Conservation (phyloP, 2,329 filamentous ascomycete genomes). For the Paraphaeosphaeria minitans region DNA sequence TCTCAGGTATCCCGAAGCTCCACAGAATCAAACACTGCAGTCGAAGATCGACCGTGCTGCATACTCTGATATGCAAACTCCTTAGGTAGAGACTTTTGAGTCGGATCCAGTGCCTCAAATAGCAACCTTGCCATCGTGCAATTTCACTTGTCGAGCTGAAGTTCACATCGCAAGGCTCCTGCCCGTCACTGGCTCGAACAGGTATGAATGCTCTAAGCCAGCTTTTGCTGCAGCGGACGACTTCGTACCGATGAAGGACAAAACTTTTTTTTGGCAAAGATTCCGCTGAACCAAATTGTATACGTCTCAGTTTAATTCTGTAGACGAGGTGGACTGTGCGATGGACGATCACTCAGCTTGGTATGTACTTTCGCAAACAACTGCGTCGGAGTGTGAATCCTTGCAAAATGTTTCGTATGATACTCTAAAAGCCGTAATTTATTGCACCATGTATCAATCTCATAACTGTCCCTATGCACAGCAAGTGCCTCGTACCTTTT, state of each 20-base stretch:
- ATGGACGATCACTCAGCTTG: not conserved
- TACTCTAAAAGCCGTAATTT: not conserved
- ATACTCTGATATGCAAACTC: not conserved
- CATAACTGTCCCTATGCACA: not conserved
- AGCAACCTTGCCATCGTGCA: not conserved
- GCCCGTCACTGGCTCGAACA: not conserved
- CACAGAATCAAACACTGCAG: not conserved
- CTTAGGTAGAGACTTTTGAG: not conserved
- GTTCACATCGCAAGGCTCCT: not conserved
- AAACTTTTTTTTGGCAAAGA: not conserved
- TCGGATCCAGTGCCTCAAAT: not conserved
- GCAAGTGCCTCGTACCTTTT: not conserved
- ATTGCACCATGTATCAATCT: not conserved
- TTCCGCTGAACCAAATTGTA: too few relatives aligned
- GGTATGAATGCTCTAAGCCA: not conserved
- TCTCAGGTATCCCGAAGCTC: not conserved
- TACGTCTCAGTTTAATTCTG: not conserved
- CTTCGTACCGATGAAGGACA: not conserved
- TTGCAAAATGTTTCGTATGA: not conserved
- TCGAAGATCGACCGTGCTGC: not conserved
- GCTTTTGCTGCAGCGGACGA: not conserved
- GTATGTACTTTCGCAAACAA: not conserved
- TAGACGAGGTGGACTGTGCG: not conserved
- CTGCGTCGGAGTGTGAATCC: not conserved
- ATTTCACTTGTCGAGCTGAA: not conserved